phyloP scores from a whole-genome alignment of 192 early-diverging fungal genomes.

The Gryganskiella cystojenkinii region DNA sequence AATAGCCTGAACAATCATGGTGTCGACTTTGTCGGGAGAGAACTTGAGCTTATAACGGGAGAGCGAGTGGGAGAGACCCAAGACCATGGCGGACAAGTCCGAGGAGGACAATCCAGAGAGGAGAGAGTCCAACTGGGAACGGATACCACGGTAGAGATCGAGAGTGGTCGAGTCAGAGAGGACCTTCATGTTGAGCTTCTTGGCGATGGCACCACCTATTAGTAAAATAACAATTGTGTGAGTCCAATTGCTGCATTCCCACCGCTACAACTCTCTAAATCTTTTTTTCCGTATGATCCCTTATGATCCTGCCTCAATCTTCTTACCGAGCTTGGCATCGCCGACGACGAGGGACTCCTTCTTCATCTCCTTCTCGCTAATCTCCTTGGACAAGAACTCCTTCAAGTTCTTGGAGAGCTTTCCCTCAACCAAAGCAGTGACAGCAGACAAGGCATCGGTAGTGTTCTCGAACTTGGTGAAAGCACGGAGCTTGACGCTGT shows the following conservation, averaged over 20 bases:
- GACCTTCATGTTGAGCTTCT: constrained; percentile 82
- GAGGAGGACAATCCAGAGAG: constrained; percentile 86
- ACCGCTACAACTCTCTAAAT: background rate
- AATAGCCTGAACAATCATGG: constrained; percentile 99
- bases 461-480: constrained; percentile 99
- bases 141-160: constrained; percentile 97
- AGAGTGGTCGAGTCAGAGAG: constrained; percentile 83
- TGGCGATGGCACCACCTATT: constrained; percentile 71
- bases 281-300: too few species aligned
- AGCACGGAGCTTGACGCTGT: constrained; percentile 90
- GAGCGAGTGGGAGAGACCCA: constrained; percentile 98
- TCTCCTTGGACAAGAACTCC: constrained; percentile 87
- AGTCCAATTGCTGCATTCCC: too few species aligned
- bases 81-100: constrained; percentile 95
- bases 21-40: constrained; percentile 99
- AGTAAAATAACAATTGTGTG: background rate
- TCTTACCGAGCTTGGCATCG: constrained; percentile 92
- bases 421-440: constrained; percentile 96
- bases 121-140: constrained; percentile 90
- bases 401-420: constrained; percentile 96
- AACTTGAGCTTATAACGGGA: constrained; percentile 99
- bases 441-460: constrained; percentile 94
- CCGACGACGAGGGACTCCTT: constrained; percentile 92
- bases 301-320: constrained; percentile 1
- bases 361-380: constrained; percentile 89